Percentiles rank a stretch among this genome's conserved stretches.
phyloP scores from a whole-genome alignment of 1,284 basidiomycete species.

The Clitocybe nebularis region DNA sequence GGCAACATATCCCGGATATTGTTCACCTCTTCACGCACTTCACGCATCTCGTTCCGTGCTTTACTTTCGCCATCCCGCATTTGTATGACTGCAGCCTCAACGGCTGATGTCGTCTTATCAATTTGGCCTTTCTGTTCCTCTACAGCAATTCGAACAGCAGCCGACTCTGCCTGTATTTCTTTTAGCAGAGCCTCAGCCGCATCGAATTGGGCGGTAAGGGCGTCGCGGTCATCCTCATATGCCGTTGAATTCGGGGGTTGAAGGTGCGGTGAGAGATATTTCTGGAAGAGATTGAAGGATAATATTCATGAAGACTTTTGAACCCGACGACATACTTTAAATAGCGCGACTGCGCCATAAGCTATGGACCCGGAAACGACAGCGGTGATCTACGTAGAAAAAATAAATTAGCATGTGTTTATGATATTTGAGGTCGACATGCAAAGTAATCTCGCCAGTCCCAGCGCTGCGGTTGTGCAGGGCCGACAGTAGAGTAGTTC shows the following conservation, averaged over 20 bases:
- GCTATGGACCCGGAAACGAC: constrained; percentile 87
- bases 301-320: neutral
- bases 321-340: constrained; percentile 51
- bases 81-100: constrained; percentile 74
- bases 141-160: constrained; percentile 70
- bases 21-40: constrained; percentile 89
- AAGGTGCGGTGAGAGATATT: constrained; percentile 90
- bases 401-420: constrained; percentile 22
- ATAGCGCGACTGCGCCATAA: constrained; percentile 86
- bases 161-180: constrained; percentile 78
- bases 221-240: constrained; percentile 86
- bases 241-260: constrained; percentile 86
- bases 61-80: constrained; percentile 77
- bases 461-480: constrained; percentile 55
- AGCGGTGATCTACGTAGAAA: constrained; percentile 76
- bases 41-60: constrained; percentile 87
- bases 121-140: constrained; percentile 83
- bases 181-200: constrained; percentile 81
- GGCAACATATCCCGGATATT: constrained; percentile 89
- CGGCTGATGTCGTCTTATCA: constrained; percentile 74
- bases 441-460: constrained; percentile 98
- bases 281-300: constrained; percentile 40
- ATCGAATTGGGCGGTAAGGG: constrained; percentile 89
- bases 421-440: constrained; percentile 27
- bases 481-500: constrained; percentile 37